Base-by-base conservation (phyloP, 2,329 filamentous ascomycete genomes). In the Sphaerulina vaccinii region DNA sequence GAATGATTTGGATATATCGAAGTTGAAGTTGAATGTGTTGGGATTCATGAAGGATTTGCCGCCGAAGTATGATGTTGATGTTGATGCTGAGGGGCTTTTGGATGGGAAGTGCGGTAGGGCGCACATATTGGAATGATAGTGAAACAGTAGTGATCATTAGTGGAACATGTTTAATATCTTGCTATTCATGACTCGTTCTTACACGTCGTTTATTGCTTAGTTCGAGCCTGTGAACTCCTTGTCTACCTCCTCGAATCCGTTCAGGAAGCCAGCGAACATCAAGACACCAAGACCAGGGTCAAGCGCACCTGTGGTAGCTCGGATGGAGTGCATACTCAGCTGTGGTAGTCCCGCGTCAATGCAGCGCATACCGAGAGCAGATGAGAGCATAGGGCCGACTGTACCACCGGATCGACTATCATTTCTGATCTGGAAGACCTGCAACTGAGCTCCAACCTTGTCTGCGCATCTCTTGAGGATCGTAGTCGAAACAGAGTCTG, bases 391-490 rank as follows among this genome's bases (percentile, higher is more conserved):
- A 0, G 93, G 93, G 0, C 93, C 93, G n/a, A 97, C 90, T 0
- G 93, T 99, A 13, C 93, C 93, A 23, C 93, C 93, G 65, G 84
- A 89, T 49, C 92, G 79, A 8, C 81, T 86, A 71, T 97, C 93
- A 68, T 97, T 99, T 51, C 93, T 78, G 68, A 97, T 97, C 78
- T 95, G 90, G 79, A 97, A 97, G 5, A 87, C 77, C 72, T 97
- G 93, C 48, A 95, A 78, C 41, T 79, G 82, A 51, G 82, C 83
- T 44, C 77, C 88, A 55, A 78, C 80, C 53, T 88, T 84, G 61
- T 90, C 84, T 6, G 90, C 91, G 33, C 95, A 82, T 21, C 88
- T 81, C 60, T 86, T 82, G 29, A 97, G 75, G 54, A 97, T 81
- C 3, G 90, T 84, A 3, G 88, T 88, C 9, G 88, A 93, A 15